Conservation (phyloP, 768 basidiomycete species). For the Panaeolus papilionaceus region DNA sequence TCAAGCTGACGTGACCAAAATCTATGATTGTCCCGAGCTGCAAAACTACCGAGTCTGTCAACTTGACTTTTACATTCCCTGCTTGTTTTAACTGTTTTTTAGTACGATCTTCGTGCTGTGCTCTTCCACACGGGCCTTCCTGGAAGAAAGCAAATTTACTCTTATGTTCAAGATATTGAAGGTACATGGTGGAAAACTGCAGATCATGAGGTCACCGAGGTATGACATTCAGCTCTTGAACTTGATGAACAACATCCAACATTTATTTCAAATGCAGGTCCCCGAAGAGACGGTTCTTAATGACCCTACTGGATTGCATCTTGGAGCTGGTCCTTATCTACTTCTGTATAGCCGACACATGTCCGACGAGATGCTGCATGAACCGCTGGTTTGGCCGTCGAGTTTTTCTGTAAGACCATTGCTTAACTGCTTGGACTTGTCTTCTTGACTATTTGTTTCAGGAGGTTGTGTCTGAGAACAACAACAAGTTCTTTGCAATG, state of each 20-base stretch:
- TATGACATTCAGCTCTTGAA: constrained; percentile 27
- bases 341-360: constrained; percentile 67
- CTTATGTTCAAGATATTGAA: constrained; percentile 69
- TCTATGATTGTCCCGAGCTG: constrained; percentile 71
- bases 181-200: constrained; percentile 84
- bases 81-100: constrained; percentile 1
- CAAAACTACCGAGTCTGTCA: constrained; percentile 60
- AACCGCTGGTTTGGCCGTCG: constrained; percentile 43
- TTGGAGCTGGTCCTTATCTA: constrained; percentile 80
- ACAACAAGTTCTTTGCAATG: constrained; percentile 39
- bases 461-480: constrained; percentile 42
- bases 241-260: not conserved
- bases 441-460: constrained; percentile 21
- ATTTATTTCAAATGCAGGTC: constrained; percentile 49
- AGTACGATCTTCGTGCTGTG: constrained; percentile 86
- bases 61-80: not conserved
- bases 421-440: not conserved
- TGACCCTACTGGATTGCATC: constrained; percentile 74
- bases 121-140: constrained; percentile 80
- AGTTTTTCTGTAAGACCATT: constrained; percentile 40
- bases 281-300: constrained; percentile 71
- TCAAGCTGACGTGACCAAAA: constrained; percentile 45
- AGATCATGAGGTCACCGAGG: constrained; percentile 73
- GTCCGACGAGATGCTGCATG: constrained; percentile 41
- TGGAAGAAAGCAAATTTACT: constrained; percentile 79